A percentile compares a stretch with the other conserved stretches of the same genome.
These are phyloP conservation scores for Fusarium miscanthi DNA, from an alignment of 2,329 filamentous ascomycete genomes.

Conservation along the genomic window DNA sequence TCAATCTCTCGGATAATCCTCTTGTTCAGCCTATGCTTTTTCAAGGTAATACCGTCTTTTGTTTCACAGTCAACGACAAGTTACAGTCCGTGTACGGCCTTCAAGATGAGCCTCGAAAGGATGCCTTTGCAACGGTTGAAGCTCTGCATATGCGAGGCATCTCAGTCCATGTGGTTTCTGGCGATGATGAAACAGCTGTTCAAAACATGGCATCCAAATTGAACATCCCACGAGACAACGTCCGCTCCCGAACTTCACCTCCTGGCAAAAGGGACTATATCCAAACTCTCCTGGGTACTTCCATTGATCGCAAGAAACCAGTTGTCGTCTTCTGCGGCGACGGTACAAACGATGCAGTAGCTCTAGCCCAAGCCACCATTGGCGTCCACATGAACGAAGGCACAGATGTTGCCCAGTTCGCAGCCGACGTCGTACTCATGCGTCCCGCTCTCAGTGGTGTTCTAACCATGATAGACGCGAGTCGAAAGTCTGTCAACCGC, in stretches of 20 bases:
- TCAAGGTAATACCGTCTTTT: slow-evolving; percentile 58
- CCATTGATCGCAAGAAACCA: slow-evolving; percentile 35
- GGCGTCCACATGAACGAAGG: slow-evolving; percentile 74
- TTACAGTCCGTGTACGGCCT: slow-evolving; percentile 59
- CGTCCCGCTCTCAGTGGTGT: slow-evolving; percentile 66
- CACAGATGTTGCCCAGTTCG: slow-evolving; percentile 72
- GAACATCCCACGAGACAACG: slow-evolving; percentile 51
- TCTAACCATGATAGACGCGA: slow-evolving; percentile 67
- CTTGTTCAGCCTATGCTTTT: slow-evolving; percentile 51
- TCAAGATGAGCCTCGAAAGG: slow-evolving; percentile 58
- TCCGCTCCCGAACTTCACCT: slow-evolving; percentile 57
- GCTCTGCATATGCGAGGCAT: slow-evolving; percentile 54
- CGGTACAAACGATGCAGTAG: slow-evolving; percentile 82
- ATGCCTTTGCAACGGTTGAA: slow-evolving; percentile 52
- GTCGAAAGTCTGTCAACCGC: slow-evolving; percentile 56
- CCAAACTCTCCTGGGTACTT: slow-evolving; percentile 47
- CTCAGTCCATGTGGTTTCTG: slow-evolving; percentile 61
- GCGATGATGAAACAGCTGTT: slow-evolving; percentile 65
- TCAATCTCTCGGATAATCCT: slow-evolving; percentile 48
- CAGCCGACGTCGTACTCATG: slow-evolving; percentile 77
- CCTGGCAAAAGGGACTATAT: slow-evolving; percentile 61
- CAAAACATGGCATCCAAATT: slow-evolving; percentile 53
- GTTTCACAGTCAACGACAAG: slow-evolving; percentile 54
- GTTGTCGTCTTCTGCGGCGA: slow-evolving; percentile 78
- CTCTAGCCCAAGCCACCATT: slow-evolving; percentile 75